These are phyloP conservation scores for Cnidoscolus chayamansa DNA, from an alignment of 441 rosid genomes.

Conservation along the genomic window DNA sequence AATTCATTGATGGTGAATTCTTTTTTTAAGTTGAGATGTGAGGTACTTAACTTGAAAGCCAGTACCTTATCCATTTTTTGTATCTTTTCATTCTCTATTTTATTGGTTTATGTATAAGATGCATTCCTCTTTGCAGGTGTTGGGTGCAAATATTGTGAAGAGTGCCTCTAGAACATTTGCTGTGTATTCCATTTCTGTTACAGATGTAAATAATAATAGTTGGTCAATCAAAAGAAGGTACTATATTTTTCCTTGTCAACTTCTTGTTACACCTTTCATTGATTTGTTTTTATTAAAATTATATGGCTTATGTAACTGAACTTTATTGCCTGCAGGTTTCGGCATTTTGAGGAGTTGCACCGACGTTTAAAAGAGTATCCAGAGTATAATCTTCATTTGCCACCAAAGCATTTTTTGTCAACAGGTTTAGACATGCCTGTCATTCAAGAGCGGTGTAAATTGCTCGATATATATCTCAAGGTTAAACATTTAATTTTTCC, in stretches of 20 bases:
- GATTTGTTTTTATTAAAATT: not conserved
- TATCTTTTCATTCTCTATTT: conserved; percentile 15
- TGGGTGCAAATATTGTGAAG: conserved; percentile 96
- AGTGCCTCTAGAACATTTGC: conserved; percentile 89
- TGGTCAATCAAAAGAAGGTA: conserved; percentile 99
- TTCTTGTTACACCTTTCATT: conserved; percentile 21
- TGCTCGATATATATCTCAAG: conserved; percentile 89
- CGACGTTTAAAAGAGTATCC: conserved; percentile 88
- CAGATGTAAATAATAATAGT: conserved; percentile 76
- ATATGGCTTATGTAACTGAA: conserved; percentile 14
- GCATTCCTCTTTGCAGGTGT: conserved; percentile 58
- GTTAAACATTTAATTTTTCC: conserved; percentile 38
- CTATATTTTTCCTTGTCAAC: conserved; percentile 22
- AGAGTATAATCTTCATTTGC: conserved; percentile 91
- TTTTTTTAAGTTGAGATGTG: conserved; percentile 85
- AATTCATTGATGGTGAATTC: conserved; percentile 68
- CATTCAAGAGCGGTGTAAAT: conserved; percentile 86
- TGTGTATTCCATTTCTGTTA: conserved; percentile 88
- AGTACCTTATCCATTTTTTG: conserved; percentile 23
- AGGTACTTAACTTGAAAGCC: conserved; percentile 51
- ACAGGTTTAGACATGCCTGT: conserved; percentile 80
- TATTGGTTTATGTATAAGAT: conserved; percentile 20
- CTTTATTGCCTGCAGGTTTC: conserved; percentile 55
- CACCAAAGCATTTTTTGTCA: conserved; percentile 96
- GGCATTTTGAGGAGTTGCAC: conserved; percentile 99